Evolutionary conservation across 2,329 filamentous ascomycete genomes (phyloP).

Genomic region (Colletotrichum tabaci): DNA sequence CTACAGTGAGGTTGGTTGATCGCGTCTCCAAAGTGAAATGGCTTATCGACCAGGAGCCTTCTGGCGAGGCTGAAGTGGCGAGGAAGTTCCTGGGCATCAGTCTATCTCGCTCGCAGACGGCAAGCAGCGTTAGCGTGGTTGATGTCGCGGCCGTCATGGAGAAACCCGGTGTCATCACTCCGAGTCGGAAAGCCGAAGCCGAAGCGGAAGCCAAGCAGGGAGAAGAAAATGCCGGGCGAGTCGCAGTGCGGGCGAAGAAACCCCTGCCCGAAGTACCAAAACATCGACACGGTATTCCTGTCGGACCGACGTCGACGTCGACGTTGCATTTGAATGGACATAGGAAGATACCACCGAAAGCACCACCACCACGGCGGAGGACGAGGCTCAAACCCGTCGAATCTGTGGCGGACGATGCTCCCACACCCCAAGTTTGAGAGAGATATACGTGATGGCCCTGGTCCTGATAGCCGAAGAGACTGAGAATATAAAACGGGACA

Average conservation of each 20-base stretch:
- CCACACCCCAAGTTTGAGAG: constrained; percentile 6
- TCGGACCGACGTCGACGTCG: constrained; percentile 53
- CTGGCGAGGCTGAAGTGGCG: constrained; percentile 63
- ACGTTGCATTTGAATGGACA: constrained; percentile 49
- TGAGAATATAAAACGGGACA: constrained; percentile 12
- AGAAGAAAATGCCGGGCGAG: constrained; percentile 42
- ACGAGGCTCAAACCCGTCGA: constrained; percentile 56
- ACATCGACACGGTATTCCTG: constrained; percentile 68
- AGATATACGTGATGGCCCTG: neutral
- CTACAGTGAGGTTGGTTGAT: constrained; percentile 82
- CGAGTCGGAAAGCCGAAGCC: constrained; percentile 70
- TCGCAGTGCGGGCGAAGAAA: constrained; percentile 58
- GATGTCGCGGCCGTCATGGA: constrained; percentile 86
- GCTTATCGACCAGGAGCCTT: constrained; percentile 64
- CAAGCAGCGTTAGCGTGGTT: constrained; percentile 81
- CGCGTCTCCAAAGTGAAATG: constrained; percentile 82
- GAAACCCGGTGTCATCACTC: constrained; percentile 86
- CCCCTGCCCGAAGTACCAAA: constrained; percentile 69
- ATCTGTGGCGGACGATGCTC: constrained; percentile 15
- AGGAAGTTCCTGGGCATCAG: constrained; percentile 79
- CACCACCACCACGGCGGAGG: constrained; percentile 62
- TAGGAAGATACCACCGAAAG: constrained; percentile 63
- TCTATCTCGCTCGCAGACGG: constrained; percentile 74
- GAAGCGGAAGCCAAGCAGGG: constrained; percentile 47
- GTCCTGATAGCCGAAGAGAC: constrained; percentile 9